Conservation (phyloP, 2,329 filamentous ascomycete genomes). For the Leptographium wingfieldii region DNA sequence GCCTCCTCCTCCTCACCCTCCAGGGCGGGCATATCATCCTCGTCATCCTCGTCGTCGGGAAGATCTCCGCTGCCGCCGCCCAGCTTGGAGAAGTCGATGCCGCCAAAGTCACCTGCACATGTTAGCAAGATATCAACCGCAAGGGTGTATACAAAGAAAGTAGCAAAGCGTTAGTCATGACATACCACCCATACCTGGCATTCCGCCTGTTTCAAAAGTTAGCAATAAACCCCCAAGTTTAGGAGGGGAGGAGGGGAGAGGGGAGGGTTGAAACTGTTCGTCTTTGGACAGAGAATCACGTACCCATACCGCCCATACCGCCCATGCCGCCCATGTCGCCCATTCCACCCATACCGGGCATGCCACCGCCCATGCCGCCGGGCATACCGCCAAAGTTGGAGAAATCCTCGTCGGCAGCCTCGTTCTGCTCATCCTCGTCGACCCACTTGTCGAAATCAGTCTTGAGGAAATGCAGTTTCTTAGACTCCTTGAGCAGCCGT, state of each 20-base stretch:
- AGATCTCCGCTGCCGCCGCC: slow-evolving; percentile 42
- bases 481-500: slow-evolving; percentile 75
- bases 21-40: slow-evolving; percentile 77
- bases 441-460: slow-evolving; percentile 99
- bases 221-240: neutral
- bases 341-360: slow-evolving; percentile 48
- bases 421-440: slow-evolving; percentile 96
- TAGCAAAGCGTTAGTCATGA: neutral
- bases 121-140: neutral
- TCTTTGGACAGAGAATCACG: neutral
- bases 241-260: no score
- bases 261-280: neutral
- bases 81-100: slow-evolving; percentile 91
- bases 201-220: neutral
- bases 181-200: slow-evolving; percentile 13
- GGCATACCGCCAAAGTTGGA: slow-evolving; percentile 44
- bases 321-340: slow-evolving; percentile 31
- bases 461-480: slow-evolving; percentile 87
- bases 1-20: slow-evolving; percentile 38
- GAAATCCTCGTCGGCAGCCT: slow-evolving; percentile 69
- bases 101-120: slow-evolving; percentile 53
- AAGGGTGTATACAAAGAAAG: neutral
- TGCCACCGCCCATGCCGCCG: slow-evolving; percentile 36
- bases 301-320: slow-evolving; percentile 25
- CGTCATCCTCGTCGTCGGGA: slow-evolving; percentile 39